Conservation (phyloP, 73 alveolate genomes). For the Tetrahymena malaccensis region DNA sequence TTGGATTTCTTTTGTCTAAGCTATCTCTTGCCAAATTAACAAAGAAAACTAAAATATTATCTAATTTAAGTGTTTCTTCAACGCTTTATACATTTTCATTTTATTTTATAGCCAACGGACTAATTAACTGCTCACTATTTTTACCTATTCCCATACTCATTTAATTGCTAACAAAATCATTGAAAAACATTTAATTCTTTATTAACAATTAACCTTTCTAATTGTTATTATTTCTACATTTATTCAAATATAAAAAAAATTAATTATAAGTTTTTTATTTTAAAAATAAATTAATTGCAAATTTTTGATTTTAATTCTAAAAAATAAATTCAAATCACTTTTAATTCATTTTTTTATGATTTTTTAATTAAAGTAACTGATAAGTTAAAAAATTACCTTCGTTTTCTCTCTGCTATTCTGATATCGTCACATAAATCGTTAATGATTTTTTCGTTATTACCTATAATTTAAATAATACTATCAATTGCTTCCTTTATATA, state of each 20-base stretch:
- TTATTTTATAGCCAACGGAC: neutral
- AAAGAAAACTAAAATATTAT: neutral
- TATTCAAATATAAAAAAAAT: too few species aligned
- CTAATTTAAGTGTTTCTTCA: neutral
- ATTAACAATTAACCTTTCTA: neutral
- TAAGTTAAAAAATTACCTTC: neutral
- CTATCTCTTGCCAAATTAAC: neutral
- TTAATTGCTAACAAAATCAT: neutral
- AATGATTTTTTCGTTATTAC: conserved; percentile 11
- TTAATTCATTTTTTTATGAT: too few species aligned
- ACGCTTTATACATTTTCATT: neutral
- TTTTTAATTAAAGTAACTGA: neutral
- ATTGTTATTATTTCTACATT: neutral
- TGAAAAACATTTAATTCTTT: neutral
- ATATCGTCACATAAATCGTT: conserved; percentile 15
- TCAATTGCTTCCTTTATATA: conserved; percentile 29
- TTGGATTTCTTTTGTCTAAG: neutral
- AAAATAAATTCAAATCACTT: too few species aligned
- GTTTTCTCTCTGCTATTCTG: neutral
- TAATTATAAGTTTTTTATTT: too few species aligned
- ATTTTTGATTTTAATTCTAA: too few species aligned
- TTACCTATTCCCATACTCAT: neutral
- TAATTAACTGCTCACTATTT: neutral
- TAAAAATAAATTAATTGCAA: too few species aligned
- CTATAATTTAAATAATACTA: conserved; percentile 5